These are phyloP conservation scores for Podaxis rugospora DNA, from an alignment of 768 basidiomycete genomes.

Conservation along the genomic window DNA sequence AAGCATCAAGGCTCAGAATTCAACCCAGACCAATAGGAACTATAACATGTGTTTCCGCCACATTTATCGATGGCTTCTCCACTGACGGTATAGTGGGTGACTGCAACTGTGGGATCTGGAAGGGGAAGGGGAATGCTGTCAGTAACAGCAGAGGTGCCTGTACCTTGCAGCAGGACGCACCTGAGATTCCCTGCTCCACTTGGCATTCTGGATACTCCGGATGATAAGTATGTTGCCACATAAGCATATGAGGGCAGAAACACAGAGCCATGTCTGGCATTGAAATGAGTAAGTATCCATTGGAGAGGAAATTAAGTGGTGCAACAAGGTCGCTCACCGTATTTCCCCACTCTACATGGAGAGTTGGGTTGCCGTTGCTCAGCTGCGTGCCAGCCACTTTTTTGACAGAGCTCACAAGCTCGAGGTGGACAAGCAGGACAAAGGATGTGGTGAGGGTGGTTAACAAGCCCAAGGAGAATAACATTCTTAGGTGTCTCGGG, in stretches of 20 bases:
- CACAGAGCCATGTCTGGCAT: not conserved
- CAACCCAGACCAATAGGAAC: not conserved
- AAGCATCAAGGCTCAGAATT: not conserved
- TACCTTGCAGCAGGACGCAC: not conserved
- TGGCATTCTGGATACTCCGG: not conserved
- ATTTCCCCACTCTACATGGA: constrained; percentile 3
- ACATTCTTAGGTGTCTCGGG: not conserved
- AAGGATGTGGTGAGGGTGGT: not conserved
- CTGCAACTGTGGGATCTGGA: not conserved
- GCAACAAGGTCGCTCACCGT: not conserved
- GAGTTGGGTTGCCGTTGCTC: not conserved
- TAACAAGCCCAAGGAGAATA: not conserved
- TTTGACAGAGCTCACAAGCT: not conserved
- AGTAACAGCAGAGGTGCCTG: not conserved
- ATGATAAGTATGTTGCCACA: not conserved
- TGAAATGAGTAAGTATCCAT: not conserved
- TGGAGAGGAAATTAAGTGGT: too few relatives aligned
- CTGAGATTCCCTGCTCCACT: not conserved
- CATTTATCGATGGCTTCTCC: not conserved
- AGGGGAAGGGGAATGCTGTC: not conserved
- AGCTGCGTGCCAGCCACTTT: not conserved
- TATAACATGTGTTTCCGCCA: not conserved
- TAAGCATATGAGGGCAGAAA: not conserved
- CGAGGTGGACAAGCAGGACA: constrained; percentile 1
- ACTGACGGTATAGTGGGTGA: not conserved